Percentiles rank a stretch among this genome's conserved stretches.
Evolutionary conservation across 2,329 filamentous ascomycete species (phyloP).

Genomic region (Clarireedia paspali): DNA sequence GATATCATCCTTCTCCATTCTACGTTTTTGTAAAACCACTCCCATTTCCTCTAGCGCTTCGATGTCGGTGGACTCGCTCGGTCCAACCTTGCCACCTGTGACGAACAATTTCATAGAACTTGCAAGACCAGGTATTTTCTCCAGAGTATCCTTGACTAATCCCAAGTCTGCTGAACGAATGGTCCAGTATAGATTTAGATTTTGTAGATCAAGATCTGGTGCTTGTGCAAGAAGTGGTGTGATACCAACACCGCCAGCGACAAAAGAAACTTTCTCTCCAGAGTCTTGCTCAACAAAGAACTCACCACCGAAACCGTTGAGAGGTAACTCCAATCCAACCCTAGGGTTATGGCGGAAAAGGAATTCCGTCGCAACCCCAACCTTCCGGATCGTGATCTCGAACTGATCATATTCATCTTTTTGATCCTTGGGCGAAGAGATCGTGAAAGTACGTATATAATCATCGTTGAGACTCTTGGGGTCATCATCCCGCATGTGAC

Average conservation of each 20-base stretch:
- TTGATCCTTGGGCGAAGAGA: slow-evolving; percentile 45
- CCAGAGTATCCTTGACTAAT: slow-evolving; percentile 53
- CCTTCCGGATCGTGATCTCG: slow-evolving; percentile 63
- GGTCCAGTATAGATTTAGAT: slow-evolving; percentile 61
- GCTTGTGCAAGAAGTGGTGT: slow-evolving; percentile 71
- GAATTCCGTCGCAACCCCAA: slow-evolving; percentile 61
- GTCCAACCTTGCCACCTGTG: slow-evolving; percentile 37
- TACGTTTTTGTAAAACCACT: slow-evolving; percentile 34
- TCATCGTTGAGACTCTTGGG: slow-evolving; percentile 78
- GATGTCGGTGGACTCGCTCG: not conserved
- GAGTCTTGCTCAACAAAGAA: slow-evolving; percentile 37
- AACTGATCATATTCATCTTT: slow-evolving; percentile 34
- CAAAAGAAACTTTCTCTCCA: slow-evolving; percentile 42
- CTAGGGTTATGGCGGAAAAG: slow-evolving; percentile 51
- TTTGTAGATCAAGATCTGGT: slow-evolving; percentile 38
- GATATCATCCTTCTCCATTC: slow-evolving; percentile 42
- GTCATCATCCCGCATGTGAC: slow-evolving; percentile 77
- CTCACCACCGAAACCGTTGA: slow-evolving; percentile 67
- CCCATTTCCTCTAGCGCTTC: slow-evolving; percentile 23
- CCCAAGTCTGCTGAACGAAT: slow-evolving; percentile 52
- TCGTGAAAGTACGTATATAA: slow-evolving; percentile 74
- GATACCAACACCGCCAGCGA: slow-evolving; percentile 76
- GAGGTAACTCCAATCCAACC: slow-evolving; percentile 51
- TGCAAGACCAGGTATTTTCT: slow-evolving; percentile 43
- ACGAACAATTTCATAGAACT: slow-evolving; percentile 53